Percentiles rank a stretch among this genome's conserved stretches.
Evolutionary conservation across 2,329 filamentous ascomycete genomes (phyloP).

Genomic region (Pyricularia pennisetigena): DNA sequence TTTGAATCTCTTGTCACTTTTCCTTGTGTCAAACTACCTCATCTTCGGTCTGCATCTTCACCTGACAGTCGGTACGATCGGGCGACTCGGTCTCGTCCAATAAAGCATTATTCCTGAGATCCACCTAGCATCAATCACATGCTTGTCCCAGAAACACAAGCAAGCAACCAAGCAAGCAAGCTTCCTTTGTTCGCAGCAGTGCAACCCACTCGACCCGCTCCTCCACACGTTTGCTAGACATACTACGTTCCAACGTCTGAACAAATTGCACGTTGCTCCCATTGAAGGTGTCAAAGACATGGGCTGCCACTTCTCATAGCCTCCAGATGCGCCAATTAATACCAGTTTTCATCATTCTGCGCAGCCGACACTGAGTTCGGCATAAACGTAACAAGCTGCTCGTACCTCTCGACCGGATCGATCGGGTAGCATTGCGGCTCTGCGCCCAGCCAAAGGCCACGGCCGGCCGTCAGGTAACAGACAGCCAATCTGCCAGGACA

Average conservation of each 20-base stretch:
- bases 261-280: background rate
- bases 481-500: background rate
- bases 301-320: background rate
- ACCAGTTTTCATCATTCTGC: background rate
- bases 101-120: background rate
- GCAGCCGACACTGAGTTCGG: background rate
- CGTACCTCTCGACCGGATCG: background rate
- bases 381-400: background rate
- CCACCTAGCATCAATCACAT: background rate
- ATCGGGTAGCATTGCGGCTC: background rate
- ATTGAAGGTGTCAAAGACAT: background rate
- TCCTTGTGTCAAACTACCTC: background rate
- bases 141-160: background rate
- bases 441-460: background rate
- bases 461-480: background rate
- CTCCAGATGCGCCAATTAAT: background rate
- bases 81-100: background rate
- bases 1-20: background rate
- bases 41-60: background rate
- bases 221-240: background rate
- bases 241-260: background rate
- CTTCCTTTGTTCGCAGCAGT: background rate
- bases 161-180: background rate
- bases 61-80: background rate
- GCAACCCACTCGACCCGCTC: background rate